Percentiles rank a stretch among this genome's conserved stretches.
phyloP scores from a whole-genome alignment of 2,329 filamentous ascomycete genomes.

The Fusarium sp. region DNA sequence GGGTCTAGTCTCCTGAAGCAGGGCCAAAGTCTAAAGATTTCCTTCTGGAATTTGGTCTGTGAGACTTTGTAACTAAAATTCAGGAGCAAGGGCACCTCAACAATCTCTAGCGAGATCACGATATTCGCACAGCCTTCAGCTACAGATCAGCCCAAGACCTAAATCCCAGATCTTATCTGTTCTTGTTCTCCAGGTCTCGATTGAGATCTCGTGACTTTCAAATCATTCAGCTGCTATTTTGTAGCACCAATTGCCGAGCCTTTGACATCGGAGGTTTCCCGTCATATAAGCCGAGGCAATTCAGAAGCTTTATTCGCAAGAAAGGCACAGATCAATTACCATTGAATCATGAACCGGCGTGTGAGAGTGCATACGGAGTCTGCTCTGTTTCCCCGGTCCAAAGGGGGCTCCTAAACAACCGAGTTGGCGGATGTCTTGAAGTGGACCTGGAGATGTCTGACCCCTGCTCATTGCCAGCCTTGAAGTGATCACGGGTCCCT shows the following conservation, averaged over 20 bases:
- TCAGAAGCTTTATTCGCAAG: conserved; percentile 19
- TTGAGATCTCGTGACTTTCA: conserved; percentile 28
- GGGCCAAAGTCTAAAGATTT: conserved; percentile 21
- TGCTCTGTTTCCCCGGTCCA: conserved; percentile 40
- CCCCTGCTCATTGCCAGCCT: conserved; percentile 20
- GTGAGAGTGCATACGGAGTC: conserved; percentile 24
- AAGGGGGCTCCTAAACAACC: conserved; percentile 43
- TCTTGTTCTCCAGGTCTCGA: conserved; percentile 17
- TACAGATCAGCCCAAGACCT: conserved; percentile 24
- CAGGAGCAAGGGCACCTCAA: conserved; percentile 28
- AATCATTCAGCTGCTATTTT: conserved; percentile 22
- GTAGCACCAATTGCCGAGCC: conserved; percentile 5
- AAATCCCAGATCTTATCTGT: conserved; percentile 10
- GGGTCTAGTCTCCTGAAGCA: conserved; percentile 4
- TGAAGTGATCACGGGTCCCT: conserved; percentile 37
- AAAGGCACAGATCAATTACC: conserved; percentile 28
- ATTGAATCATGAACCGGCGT: conserved; percentile 17
- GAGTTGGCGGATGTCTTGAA: conserved; percentile 44
- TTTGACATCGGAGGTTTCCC: conserved; percentile 29
- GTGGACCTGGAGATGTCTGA: conserved; percentile 32
- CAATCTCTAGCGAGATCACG: conserved; percentile 32
- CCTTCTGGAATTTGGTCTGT: conserved; percentile 22
- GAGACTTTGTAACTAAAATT: conserved; percentile 14
- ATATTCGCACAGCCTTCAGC: conserved; percentile 27
- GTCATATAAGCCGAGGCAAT: conserved; percentile 44